Percentiles rank a stretch among this genome's conserved stretches.
These are phyloP conservation scores for Russula vinacea DNA, from an alignment of 768 basidiomycete species.

Conservation along the genomic window DNA sequence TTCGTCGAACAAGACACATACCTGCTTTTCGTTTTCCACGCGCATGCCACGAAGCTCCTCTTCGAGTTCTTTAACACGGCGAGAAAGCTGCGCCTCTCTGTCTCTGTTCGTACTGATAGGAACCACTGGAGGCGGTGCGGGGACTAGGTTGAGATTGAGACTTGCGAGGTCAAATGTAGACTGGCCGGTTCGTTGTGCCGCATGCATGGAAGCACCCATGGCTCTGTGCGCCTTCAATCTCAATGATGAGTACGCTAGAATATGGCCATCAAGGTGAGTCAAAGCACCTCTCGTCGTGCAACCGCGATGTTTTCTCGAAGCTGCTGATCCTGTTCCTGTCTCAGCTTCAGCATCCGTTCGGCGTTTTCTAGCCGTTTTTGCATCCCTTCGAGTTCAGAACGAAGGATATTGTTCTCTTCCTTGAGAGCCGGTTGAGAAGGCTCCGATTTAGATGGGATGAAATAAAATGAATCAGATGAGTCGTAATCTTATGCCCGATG, in stretches of 20 bases:
- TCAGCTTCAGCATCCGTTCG: conserved; percentile 61
- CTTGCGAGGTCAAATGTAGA: conserved; percentile 50
- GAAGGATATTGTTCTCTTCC: conserved; percentile 66
- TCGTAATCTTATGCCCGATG: conserved; percentile 42
- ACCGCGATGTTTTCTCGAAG: conserved; percentile 77
- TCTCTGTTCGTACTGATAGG: conserved; percentile 52
- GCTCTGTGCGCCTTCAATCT: conserved; percentile 67
- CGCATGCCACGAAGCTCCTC: conserved; percentile 65
- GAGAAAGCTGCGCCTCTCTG: conserved; percentile 50
- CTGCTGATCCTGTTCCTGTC: conserved; percentile 76
- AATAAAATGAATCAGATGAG: conserved; percentile 74
- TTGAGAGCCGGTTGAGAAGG: conserved; percentile 48
- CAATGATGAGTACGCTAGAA: conserved; percentile 3
- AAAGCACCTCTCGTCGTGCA: conserved; percentile 59
- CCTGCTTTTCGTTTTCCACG: conserved; percentile 80
- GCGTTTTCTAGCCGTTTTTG: conserved; percentile 57
- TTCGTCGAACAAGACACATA: conserved; percentile 38
- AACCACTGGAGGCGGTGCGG: conserved; percentile 48
- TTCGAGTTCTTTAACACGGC: conserved; percentile 68
- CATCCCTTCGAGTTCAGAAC: conserved; percentile 54
- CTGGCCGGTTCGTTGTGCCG: conserved; percentile 47
- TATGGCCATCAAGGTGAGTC: conserved; percentile 1
- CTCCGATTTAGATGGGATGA: conserved; percentile 64
- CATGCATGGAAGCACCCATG: conserved; percentile 60
- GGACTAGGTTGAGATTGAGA: conserved; percentile 55